phyloP scores from a whole-genome alignment of 2,329 filamentous ascomycete species.

The Aureobasidium sp. region DNA sequence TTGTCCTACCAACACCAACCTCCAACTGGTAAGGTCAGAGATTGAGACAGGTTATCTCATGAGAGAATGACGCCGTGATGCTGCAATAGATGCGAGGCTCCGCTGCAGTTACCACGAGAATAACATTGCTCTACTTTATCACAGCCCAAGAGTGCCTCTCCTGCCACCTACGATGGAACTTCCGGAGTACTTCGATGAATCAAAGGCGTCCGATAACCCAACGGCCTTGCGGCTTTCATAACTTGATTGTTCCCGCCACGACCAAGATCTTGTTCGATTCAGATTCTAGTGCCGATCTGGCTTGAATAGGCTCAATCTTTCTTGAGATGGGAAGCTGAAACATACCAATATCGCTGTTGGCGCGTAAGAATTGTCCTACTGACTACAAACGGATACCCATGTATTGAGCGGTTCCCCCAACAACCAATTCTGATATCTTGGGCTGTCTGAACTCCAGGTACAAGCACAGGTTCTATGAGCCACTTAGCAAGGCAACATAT shows the following conservation, averaged over 20 bases:
- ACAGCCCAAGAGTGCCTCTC: not conserved
- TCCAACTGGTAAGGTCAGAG: not conserved
- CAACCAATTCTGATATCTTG: no score
- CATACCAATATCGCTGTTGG: not conserved
- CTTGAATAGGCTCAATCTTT: not conserved
- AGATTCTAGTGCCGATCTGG: not conserved
- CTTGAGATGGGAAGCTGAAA: not conserved
- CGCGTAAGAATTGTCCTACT: no score
- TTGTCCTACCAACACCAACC: conserved; percentile 8
- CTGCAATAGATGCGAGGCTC: not conserved
- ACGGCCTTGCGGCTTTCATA: not conserved
- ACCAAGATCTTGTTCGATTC: not conserved
- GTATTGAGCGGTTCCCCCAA: no score
- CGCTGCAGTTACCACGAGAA: not conserved
- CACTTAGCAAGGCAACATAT: no score
- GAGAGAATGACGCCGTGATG: not conserved
- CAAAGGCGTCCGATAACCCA: not conserved
- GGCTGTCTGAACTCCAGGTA: no score
- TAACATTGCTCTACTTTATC: not conserved
- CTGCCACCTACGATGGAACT: not conserved
- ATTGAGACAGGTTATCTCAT: not conserved
- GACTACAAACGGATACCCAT: no score
- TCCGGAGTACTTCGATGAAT: not conserved
- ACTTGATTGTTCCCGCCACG: not conserved
- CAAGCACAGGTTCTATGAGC: no score